Conservation (phyloP, 2,329 filamentous ascomycete species). For the Berkeleyomyces rouxiae region DNA sequence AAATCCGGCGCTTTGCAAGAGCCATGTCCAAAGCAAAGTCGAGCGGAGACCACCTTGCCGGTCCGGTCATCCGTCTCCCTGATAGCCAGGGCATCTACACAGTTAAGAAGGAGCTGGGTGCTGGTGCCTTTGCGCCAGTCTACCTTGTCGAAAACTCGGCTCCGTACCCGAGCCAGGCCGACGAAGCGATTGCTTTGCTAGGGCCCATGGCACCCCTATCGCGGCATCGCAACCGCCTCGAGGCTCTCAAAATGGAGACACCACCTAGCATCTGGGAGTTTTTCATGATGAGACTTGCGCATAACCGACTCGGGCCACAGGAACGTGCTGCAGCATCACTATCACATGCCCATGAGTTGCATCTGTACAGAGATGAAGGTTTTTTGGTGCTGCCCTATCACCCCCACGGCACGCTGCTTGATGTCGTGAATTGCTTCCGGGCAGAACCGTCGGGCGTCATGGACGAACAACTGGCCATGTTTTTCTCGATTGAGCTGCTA, state of each 20-base stretch:
- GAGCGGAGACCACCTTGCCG: constrained; percentile 42
- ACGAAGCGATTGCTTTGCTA: constrained; percentile 33
- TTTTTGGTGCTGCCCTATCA: constrained; percentile 80
- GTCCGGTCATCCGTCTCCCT: constrained; percentile 50
- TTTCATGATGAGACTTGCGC: constrained; percentile 76
- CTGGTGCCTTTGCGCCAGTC: constrained; percentile 87
- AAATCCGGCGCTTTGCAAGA: constrained; percentile 73
- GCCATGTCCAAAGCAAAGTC: constrained; percentile 40
- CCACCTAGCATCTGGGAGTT: constrained; percentile 90
- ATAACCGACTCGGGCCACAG: constrained; percentile 54
- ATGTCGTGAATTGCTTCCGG: constrained; percentile 76
- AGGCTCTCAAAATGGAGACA: constrained; percentile 89
- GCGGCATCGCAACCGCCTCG: constrained; percentile 41
- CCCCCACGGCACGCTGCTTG: constrained; percentile 82
- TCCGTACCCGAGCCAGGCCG: constrained; percentile 28
- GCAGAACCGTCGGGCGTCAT: constrained; percentile 56
- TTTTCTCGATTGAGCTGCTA: constrained; percentile 81
- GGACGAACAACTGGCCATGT: constrained; percentile 87
- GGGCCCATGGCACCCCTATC: constrained; percentile 43
- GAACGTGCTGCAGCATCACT: constrained; percentile 61
- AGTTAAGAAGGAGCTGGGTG: constrained; percentile 71
- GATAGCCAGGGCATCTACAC: constrained; percentile 52
- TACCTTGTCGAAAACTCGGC: constrained; percentile 71
- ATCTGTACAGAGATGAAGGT: constrained; percentile 77
- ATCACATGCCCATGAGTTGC: constrained; percentile 73